Conservation (phyloP, 2,329 filamentous ascomycete genomes). For the Colletotrichum sp. region DNA sequence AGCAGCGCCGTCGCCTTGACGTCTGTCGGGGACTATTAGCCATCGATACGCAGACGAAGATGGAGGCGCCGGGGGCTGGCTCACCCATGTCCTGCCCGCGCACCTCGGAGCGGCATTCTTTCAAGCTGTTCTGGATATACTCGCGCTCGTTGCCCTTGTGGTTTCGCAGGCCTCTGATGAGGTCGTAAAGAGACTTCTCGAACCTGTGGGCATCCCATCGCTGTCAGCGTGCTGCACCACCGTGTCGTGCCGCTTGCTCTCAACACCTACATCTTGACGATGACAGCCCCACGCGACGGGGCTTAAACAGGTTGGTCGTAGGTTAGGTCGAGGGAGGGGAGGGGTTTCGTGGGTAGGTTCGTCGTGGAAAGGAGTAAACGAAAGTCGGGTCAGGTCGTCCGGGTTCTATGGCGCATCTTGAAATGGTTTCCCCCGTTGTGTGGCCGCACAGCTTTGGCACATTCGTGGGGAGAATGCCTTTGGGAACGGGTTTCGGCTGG, state of each 20-base stretch:
- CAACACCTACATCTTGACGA: constrained; percentile 14
- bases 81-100: constrained; percentile 90
- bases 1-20: constrained; percentile 94
- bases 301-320: background rate
- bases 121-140: constrained; percentile 91
- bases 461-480: background rate
- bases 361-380: background rate
- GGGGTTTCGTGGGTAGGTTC: background rate
- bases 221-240: constrained; percentile 22
- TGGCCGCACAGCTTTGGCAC: background rate
- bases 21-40: constrained; percentile 57
- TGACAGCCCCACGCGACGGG: constrained; percentile 11
- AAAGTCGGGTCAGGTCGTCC: constrained; percentile 7
- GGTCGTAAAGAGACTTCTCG: constrained; percentile 98
- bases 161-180: constrained; percentile 93
- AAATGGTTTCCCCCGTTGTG: background rate
- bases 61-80: constrained; percentile 31
- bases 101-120: constrained; percentile 95
- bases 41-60: background rate
- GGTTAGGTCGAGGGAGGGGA: background rate
- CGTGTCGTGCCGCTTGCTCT: background rate
- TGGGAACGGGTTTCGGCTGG: background rate
- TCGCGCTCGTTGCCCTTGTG: constrained; percentile 95
- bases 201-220: constrained; percentile 69
- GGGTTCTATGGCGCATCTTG: constrained; percentile 13